These are phyloP conservation scores for Telopea speciosissima DNA, from an alignment of 177 flowering plant genomes.

Conservation along the genomic window DNA sequence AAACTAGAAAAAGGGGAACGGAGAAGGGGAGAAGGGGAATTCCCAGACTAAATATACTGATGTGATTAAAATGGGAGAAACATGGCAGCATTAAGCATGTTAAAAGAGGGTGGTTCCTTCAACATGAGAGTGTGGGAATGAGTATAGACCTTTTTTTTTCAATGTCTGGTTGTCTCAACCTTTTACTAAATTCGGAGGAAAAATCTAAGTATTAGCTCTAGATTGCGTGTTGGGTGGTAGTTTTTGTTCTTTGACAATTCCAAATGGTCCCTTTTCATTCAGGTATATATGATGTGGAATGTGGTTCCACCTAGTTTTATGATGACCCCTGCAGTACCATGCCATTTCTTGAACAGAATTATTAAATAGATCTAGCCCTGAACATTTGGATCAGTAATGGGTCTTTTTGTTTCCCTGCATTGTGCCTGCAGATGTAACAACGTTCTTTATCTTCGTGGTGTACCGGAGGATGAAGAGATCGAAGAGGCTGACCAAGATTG, in stretches of 20 bases:
- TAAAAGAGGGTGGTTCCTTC: background rate
- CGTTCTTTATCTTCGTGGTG: constrained; percentile 71
- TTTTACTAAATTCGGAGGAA: background rate
- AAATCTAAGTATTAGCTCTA: background rate
- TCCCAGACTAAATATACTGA: background rate
- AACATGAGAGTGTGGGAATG: background rate
- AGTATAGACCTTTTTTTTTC: background rate
- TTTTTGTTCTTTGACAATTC: background rate
- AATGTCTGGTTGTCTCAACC: background rate
- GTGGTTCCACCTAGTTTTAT: too few relatives aligned
- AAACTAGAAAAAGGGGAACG: too few relatives aligned
- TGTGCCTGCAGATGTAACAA: constrained; percentile 54
- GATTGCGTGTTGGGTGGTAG: background rate
- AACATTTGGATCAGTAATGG: background rate
- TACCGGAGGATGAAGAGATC: constrained; percentile 65
- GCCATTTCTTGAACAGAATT: too few relatives aligned
- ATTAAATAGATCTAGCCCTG: background rate
- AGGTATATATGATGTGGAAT: too few relatives aligned
- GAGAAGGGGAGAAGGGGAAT: too few relatives aligned
- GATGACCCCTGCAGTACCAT: too few relatives aligned
- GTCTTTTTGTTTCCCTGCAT: background rate
- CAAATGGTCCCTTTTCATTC: background rate
- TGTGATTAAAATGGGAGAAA: background rate
- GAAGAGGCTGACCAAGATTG: constrained; percentile 53
- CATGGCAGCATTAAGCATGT: background rate